Evolutionary conservation across 139 green algal species (phyloP).

Genomic region (Penium margaritaceum): DNA sequence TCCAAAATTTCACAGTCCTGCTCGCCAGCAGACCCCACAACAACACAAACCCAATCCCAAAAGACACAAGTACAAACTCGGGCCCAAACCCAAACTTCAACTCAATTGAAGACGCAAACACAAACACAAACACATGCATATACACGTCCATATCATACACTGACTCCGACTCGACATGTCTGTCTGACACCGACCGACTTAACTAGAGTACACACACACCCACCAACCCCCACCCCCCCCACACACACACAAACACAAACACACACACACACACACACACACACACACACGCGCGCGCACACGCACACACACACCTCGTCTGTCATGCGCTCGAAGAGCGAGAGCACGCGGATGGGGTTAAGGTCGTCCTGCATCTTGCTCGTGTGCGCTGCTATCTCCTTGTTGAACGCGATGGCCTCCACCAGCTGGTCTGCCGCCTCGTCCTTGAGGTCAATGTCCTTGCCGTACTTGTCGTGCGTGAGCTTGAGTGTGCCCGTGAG

Average conservation of each 20-base stretch:
- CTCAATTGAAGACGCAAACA: too few relatives aligned
- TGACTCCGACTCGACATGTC: too few relatives aligned
- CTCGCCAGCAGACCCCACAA: too few relatives aligned
- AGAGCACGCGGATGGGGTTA: conserved; percentile 72
- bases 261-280: neutral
- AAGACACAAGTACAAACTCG: neutral
- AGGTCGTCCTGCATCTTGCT: conserved; percentile 75
- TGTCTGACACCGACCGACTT: too few relatives aligned
- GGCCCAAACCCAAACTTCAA: neutral
- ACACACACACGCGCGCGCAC: neutral
- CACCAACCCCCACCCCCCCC: neutral
- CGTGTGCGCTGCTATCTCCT: conserved; percentile 53
- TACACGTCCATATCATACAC: neutral
- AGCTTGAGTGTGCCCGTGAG: conserved; percentile 55
- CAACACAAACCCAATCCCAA: too few relatives aligned
- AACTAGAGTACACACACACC: neutral
- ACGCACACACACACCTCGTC: conserved; percentile 41
- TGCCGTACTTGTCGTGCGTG: conserved; percentile 76
- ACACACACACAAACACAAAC: neutral
- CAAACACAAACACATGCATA: neutral
- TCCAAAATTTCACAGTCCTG: conserved; percentile 42
- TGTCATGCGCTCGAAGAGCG: conserved; percentile 72
- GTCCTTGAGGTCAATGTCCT: too few relatives aligned
- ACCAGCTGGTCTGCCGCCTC: too few relatives aligned
- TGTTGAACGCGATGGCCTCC: conserved; percentile 79